These are phyloP conservation scores for Geranium rotundifolium DNA, from an alignment of 345 rosid species.

Conservation along the genomic window DNA sequence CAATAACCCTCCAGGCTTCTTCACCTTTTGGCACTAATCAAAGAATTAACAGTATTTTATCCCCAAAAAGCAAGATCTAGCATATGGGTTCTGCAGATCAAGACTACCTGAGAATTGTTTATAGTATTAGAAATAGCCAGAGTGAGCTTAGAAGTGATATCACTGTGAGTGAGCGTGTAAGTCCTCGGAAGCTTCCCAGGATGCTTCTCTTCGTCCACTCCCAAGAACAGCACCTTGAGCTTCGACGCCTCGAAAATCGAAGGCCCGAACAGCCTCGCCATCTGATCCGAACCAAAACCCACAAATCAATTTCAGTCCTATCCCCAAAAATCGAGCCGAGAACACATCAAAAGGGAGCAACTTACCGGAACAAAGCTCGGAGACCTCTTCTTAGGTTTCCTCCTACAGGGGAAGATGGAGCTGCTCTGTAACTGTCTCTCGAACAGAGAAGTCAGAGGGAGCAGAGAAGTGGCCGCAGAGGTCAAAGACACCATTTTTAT, in stretches of 20 bases:
- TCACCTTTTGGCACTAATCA: too few species aligned
- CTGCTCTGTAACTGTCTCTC: constrained; percentile 26
- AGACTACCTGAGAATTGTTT: constrained; percentile 70
- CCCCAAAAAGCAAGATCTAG: not conserved
- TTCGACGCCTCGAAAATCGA: constrained; percentile 92
- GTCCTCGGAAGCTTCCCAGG: constrained; percentile 59
- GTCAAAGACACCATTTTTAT: constrained; percentile 47
- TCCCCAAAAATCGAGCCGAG: not conserved
- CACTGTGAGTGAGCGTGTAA: constrained; percentile 90
- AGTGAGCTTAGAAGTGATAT: constrained; percentile 72
- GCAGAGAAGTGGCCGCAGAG: constrained; percentile 25
- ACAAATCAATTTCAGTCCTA: constrained; percentile 1
- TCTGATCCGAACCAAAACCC: constrained; percentile 29
- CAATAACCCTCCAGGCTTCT: too few species aligned
- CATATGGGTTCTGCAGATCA: not conserved
- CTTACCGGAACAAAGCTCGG: constrained; percentile 44
- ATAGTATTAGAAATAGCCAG: constrained; percentile 85
- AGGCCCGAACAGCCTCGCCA: constrained; percentile 90
- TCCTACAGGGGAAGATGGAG: constrained; percentile 28
- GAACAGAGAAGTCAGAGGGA: constrained; percentile 30
- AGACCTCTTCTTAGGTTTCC: constrained; percentile 34
- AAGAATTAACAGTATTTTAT: not conserved
- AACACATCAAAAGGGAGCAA: not conserved
- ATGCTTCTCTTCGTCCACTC: constrained; percentile 62
- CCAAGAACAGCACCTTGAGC: constrained; percentile 72